Conservation (phyloP, 2,329 filamentous ascomycete species). For the Corinectria fuckeliana region DNA sequence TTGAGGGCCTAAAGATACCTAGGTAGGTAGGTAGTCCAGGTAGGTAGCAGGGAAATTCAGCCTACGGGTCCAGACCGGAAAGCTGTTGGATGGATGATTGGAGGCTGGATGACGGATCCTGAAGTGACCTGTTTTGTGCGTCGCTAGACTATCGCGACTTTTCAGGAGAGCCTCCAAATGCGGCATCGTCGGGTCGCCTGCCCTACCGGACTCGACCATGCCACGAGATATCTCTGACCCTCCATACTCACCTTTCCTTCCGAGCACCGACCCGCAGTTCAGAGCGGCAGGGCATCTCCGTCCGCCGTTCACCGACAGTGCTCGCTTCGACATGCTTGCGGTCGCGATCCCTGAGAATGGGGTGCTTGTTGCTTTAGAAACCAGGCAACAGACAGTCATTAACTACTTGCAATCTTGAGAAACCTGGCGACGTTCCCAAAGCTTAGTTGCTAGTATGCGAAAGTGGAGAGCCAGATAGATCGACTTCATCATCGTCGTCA, state of each 20-base stretch:
- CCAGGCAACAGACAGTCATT: constrained; percentile 8
- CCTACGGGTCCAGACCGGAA: background rate
- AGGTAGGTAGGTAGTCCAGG: too few species aligned
- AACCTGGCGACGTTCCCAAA: background rate
- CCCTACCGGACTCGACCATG: background rate
- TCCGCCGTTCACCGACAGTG: constrained; percentile 8
- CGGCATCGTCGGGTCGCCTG: constrained; percentile 10
- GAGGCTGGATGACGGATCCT: constrained; percentile 7
- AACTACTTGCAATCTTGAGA: constrained; percentile 19
- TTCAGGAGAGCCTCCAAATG: background rate
- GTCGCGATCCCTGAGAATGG: constrained; percentile 10
- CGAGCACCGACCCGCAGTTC: background rate
- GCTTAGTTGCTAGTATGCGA: constrained; percentile 3
- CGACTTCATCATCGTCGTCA: constrained; percentile 1
- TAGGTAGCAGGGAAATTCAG: constrained; percentile 4
- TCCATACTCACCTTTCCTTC: background rate
- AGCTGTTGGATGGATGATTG: background rate
- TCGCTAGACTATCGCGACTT: background rate
- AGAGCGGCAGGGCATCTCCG: background rate
- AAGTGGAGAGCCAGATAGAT: constrained; percentile 1
- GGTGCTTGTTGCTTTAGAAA: constrained; percentile 9
- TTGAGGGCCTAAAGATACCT: constrained; percentile 9
- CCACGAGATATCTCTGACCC: constrained; percentile 13
- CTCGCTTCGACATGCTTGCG: constrained; percentile 6
- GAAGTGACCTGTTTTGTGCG: constrained; percentile 11